Conservation (phyloP, 2,329 filamentous ascomycete species). For the Clathrospora elynae region DNA sequence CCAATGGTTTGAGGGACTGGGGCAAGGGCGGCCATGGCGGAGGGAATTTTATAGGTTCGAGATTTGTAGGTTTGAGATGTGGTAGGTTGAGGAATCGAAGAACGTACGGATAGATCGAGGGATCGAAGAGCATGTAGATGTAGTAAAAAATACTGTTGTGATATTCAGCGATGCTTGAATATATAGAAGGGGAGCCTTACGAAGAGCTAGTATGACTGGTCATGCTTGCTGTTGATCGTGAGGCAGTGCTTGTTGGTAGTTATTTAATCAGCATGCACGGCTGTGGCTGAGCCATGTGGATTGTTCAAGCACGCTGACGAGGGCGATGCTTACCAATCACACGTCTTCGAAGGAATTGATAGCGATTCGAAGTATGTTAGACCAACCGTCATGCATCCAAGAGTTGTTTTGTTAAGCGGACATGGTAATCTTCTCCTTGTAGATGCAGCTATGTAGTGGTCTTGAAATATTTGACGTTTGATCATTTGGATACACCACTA, state of each 20-base stretch:
- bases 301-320: neutral
- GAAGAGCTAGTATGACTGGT: slow-evolving; percentile 1
- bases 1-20: slow-evolving; percentile 30
- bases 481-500: slow-evolving; percentile 13
- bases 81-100: neutral
- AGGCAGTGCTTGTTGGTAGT: slow-evolving; percentile 5
- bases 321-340: neutral
- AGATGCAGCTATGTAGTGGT: neutral
- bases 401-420: neutral
- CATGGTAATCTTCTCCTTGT: neutral
- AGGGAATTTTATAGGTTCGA: neutral
- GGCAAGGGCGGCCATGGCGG: slow-evolving; percentile 19
- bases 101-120: no score
- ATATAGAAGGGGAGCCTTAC: slow-evolving; percentile 8
- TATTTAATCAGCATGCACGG: neutral
- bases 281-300: slow-evolving; percentile 3
- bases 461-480: slow-evolving; percentile 16
- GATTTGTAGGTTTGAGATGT: neutral
- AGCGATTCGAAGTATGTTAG: neutral
- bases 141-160: no score
- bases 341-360: neutral
- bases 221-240: slow-evolving; percentile 1
- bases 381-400: neutral
- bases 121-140: no score
- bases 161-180: neutral